Conservation (phyloP, 2,329 filamentous ascomycete species). For the Arachnomyces sp. region DNA sequence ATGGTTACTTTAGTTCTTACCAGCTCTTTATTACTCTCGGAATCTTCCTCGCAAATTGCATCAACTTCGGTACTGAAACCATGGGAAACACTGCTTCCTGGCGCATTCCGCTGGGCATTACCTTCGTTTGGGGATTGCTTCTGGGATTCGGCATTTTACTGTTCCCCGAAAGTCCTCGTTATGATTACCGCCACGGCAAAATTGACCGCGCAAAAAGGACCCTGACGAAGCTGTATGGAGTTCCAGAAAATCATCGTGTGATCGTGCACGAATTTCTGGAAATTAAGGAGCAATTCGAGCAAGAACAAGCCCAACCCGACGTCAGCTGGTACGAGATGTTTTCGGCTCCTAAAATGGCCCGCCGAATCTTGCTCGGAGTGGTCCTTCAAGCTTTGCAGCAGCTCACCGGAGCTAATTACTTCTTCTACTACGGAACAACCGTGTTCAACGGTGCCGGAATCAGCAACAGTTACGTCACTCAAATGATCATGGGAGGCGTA, state of each 20-base stretch:
- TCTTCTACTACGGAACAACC: constrained; percentile 48
- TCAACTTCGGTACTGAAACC: constrained; percentile 41
- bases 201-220: constrained; percentile 45
- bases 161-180: constrained; percentile 53
- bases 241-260: constrained; percentile 48
- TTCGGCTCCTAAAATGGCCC: constrained; percentile 41
- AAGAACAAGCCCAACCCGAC: constrained; percentile 39
- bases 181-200: constrained; percentile 48
- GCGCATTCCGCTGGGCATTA: constrained; percentile 49
- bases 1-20: constrained; percentile 28
- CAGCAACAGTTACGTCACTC: constrained; percentile 57
- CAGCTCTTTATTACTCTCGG: constrained; percentile 45
- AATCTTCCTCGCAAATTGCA: constrained; percentile 42
- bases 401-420: constrained; percentile 43
- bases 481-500: constrained; percentile 61
- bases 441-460: constrained; percentile 63
- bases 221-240: constrained; percentile 50
- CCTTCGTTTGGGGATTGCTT: constrained; percentile 50
- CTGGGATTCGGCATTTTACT: constrained; percentile 50
- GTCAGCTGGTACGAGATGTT: constrained; percentile 39
- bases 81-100: constrained; percentile 39
- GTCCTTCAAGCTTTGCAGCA: constrained; percentile 42
- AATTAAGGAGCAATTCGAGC: constrained; percentile 53
- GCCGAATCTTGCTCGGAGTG: constrained; percentile 40
- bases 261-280: constrained; percentile 50